Evolutionary conservation across 108 stramenopile genomes (phyloP), one percentile per base, ranked within the genome.

Genomic region (Parietichytrium sp.): DNA sequence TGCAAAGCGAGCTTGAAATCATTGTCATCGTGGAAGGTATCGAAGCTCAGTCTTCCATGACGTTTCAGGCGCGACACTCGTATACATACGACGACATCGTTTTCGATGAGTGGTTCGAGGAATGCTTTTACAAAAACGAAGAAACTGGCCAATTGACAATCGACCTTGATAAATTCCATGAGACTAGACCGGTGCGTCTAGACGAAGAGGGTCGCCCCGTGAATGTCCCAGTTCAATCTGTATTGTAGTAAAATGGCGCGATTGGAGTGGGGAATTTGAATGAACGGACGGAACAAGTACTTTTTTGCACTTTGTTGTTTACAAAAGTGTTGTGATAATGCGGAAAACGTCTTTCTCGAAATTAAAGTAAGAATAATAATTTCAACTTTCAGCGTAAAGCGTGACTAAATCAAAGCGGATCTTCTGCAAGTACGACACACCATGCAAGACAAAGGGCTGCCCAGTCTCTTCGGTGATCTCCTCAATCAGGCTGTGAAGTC

Each of bases 21-120:
- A 47, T 81, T 31, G 54, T 55, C 55, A 26, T 81, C 16, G 81
- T 81, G 0, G 81, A 81, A 45, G 81, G 81, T 3, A 54, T 55
- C 0, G 81, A 81, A 16, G 25, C 81, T 12, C 52, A 54, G 42
- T 51, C 33, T 13, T 81, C 81, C 38, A 26, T n/a, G 16, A 55
- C 45, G 12, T 49, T 81, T 23, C 81, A 55, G 29, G 54, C 54
- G 27, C 33, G 23, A n/a, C 81, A 81, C 81, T 81, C 81, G 23
- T 81, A 81, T 48, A 72, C 61, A 8, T 45, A 45, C 38, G 61
- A 72, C 42, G 61, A 72, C 42, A 72, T 72, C 20, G 45, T 72
- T 33, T 72, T 45, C 42, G 33, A 72, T 20, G 38, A 72, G 38
- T 72, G 61, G 61, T 72, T 72, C 42, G 38, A 42, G 15, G 61